Evolutionary conservation across 2,329 filamentous ascomycete species (phyloP).

Genomic region (Exserohilum rostratum): DNA sequence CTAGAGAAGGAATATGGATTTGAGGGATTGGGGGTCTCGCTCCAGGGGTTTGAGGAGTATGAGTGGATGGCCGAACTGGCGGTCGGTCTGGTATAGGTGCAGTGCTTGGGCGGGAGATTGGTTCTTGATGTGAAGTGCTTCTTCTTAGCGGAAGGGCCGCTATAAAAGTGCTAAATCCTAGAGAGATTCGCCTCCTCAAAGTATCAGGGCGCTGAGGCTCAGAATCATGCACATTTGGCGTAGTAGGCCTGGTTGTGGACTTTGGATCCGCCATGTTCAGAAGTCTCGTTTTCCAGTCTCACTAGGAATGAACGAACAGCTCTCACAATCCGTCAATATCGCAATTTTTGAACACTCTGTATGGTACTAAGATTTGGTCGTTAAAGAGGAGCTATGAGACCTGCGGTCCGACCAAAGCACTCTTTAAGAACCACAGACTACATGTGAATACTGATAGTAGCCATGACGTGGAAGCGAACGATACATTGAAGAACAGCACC

Average conservation of each 20-base stretch:
- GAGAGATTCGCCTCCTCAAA: slow-evolving; percentile 25
- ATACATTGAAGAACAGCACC: slow-evolving; percentile 5
- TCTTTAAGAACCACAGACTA: neutral
- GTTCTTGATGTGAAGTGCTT: neutral
- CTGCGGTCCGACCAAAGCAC: neutral
- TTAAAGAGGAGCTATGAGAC: neutral
- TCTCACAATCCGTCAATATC: neutral
- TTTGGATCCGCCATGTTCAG: slow-evolving; percentile 1
- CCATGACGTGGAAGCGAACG: slow-evolving; percentile 22
- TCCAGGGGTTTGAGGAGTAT: neutral
- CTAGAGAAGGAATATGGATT: slow-evolving; percentile 12
- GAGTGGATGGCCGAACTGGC: neutral
- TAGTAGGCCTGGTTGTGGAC: neutral
- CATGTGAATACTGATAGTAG: slow-evolving; percentile 7
- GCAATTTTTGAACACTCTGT: neutral
- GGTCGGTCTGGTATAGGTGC: neutral
- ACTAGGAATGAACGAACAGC: neutral
- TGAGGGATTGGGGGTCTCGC: neutral
- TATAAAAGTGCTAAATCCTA: slow-evolving; percentile 14
- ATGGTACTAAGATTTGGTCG: neutral
- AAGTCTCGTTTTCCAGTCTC: neutral
- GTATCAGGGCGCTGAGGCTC: slow-evolving; percentile 15
- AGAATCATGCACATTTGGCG: neutral
- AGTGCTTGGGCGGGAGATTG: neutral
- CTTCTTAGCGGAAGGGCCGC: slow-evolving; percentile 10